Evolutionary conservation across 2,329 filamentous ascomycete species (phyloP).

Genomic region (Leptographium radiaticola): DNA sequence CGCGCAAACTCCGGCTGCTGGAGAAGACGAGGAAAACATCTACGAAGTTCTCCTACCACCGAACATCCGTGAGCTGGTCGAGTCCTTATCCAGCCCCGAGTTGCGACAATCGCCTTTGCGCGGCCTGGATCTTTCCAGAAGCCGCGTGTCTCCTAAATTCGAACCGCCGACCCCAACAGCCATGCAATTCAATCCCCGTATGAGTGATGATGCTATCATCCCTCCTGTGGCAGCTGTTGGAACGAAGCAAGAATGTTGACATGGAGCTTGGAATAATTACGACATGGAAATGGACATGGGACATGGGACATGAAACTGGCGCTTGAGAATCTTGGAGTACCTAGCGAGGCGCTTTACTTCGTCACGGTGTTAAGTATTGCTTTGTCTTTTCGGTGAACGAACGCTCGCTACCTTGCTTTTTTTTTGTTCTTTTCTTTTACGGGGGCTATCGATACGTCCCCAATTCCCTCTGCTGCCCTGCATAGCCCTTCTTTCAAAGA

Average conservation of each 20-base stretch:
- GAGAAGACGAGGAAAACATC: not conserved
- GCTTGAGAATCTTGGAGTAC: not conserved
- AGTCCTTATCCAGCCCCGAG: not conserved
- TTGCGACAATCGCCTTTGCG: not conserved
- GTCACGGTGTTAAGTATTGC: not conserved
- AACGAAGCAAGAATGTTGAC: not conserved
- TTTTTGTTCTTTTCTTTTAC: not conserved
- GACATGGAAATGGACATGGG: not conserved
- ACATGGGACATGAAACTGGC: not conserved
- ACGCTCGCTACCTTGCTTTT: not conserved
- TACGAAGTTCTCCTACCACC: slow-evolving; percentile 9
- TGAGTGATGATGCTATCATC: not conserved
- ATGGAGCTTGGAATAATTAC: not conserved
- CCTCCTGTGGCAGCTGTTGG: not conserved
- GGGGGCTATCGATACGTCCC: too few relatives aligned
- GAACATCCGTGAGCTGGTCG: slow-evolving; percentile 7
- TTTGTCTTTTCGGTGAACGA: not conserved
- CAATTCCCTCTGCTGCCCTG: too few relatives aligned
- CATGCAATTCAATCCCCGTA: slow-evolving; percentile 4
- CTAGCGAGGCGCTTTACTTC: not conserved
- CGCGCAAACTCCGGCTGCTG: not conserved
- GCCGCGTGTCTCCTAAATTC: slow-evolving; percentile 1
- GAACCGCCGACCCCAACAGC: slow-evolving; percentile 10
- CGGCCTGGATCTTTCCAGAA: not conserved
- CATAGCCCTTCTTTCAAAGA: too few relatives aligned